Base-by-base conservation (phyloP, 2,329 filamentous ascomycete species). In the Colletotrichum tanaceti region DNA sequence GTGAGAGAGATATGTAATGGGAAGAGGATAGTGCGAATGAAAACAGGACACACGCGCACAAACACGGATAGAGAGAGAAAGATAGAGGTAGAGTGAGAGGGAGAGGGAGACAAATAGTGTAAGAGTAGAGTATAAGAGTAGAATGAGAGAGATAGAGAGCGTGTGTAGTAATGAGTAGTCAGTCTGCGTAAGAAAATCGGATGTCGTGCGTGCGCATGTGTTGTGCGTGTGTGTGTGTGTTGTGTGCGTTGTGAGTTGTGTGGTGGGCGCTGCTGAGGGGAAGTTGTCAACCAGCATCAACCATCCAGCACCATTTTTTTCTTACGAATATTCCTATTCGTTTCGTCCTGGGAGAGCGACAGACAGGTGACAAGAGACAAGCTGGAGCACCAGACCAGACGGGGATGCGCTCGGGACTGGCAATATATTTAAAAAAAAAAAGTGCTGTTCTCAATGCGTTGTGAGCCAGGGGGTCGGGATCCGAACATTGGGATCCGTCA, bases 381-480 rank as follows among this genome's bases (percentile, higher is more conserved):
- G 14, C 20, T 3, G n/a, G n/a, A n/a, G n/a, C n/a, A n/a, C n/a
- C n/a, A 58, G 28, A 24, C 28, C 47, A 28, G 57, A 53, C 58
- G 67, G 58, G 63, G 63, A 68, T 49, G 52, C 52, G 57, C 58
- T 35, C 54, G 63, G 63, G 67, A 67, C 53, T 49, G 55, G 61
- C 53, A 66, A 63, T 70, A 70, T 70, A 70, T 68, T 67, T 70
- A 67, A 70, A 52, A 67, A 58, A 52, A n/a, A n/a, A n/a, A n/a
- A n/a, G 52, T 63, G 39, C 57, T 54, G 38, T 68, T 70, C 47
- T 68, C 67, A 70, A 67, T 68, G 63, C 63, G 46, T 57, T 43
- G 24, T 38, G 52, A 62, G 63, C 66, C 49, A 52, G 57, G 65
- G 22, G 55, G 55, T 65, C 63, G 49, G 65, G 43, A 68, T 68